Conservation (phyloP, 1,284 basidiomycete genomes). For the Fomitopsis betulina region DNA sequence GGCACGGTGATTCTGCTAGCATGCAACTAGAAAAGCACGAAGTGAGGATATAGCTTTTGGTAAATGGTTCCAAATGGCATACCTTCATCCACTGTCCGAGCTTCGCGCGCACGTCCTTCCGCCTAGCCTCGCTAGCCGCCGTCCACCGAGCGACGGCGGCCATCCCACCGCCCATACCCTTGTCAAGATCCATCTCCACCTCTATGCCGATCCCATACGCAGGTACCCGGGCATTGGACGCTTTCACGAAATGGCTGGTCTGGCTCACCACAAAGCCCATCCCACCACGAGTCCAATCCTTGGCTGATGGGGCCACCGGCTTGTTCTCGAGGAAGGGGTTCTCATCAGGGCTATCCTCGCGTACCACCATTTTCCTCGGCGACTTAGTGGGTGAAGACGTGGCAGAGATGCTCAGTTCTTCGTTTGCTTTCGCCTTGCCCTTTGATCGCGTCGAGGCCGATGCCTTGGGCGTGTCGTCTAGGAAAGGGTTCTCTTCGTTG, state of each 20-base stretch:
- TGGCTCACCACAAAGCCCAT: conserved; percentile 74
- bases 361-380: conserved; percentile 28
- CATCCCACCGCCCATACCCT: conserved; percentile 73
- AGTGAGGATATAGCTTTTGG: not conserved
- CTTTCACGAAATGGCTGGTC: conserved; percentile 63
- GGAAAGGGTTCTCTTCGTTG: conserved; percentile 42
- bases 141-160: conserved; percentile 84
- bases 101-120: conserved; percentile 53
- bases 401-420: conserved; percentile 75
- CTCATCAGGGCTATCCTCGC: conserved; percentile 36
- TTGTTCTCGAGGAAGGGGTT: conserved; percentile 57
- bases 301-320: conserved; percentile 23
- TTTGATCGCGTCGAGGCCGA: conserved; percentile 20
- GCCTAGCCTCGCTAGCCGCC: conserved; percentile 55
- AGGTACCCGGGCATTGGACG: conserved; percentile 60
- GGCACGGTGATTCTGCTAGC: conserved; percentile 40
- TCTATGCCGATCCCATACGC: conserved; percentile 82
- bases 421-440: conserved; percentile 22
- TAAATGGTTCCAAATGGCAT: conserved; percentile 11
- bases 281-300: conserved; percentile 69
- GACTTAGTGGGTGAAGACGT: conserved; percentile 32
- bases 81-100: conserved; percentile 64
- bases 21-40: conserved; percentile 43
- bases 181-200: conserved; percentile 78
- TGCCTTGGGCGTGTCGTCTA: conserved; percentile 1